Percentiles rank a stretch among this genome's conserved stretches.
Evolutionary conservation across 1,284 basidiomycete genomes (phyloP).

Genomic region (Sanghuangporus baumii): DNA sequence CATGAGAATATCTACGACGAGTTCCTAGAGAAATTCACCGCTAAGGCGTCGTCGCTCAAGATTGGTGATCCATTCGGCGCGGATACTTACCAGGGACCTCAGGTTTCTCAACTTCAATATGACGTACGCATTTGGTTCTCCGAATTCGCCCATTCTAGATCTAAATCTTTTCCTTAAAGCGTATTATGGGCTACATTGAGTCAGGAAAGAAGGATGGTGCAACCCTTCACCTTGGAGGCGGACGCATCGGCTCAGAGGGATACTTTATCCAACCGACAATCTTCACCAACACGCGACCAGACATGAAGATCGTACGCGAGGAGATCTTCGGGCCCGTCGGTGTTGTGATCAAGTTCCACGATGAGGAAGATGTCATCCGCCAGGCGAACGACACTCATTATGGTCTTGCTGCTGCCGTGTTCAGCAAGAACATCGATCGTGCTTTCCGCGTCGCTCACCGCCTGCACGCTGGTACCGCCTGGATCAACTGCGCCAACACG

Average conservation of each 20-base stretch:
- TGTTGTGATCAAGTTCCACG: constrained; percentile 68
- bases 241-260: constrained; percentile 66
- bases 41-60: constrained; percentile 49
- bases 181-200: constrained; percentile 87
- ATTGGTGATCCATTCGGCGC: constrained; percentile 79
- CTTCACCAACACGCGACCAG: constrained; percentile 71
- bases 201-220: constrained; percentile 82
- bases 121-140: constrained; percentile 37
- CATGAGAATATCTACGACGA: constrained; percentile 79
- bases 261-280: constrained; percentile 82
- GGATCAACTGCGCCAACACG: constrained; percentile 75
- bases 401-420: constrained; percentile 84
- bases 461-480: constrained; percentile 81
- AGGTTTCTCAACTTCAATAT: constrained; percentile 70
- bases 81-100: constrained; percentile 81
- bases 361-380: constrained; percentile 65
- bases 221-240: constrained; percentile 74
- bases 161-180: constrained; percentile 30
- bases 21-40: constrained; percentile 61
- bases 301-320: constrained; percentile 86
- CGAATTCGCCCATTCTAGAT: constrained; percentile 1
- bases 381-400: constrained; percentile 85
- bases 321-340: constrained; percentile 90
- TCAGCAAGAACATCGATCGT: constrained; percentile 73
- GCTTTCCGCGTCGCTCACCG: constrained; percentile 72